A percentile compares a stretch with the other conserved stretches of the same genome.
These are phyloP conservation scores for Mortierella sp. DNA, from an alignment of 371 early-diverging fungal genomes.

Conservation along the genomic window DNA sequence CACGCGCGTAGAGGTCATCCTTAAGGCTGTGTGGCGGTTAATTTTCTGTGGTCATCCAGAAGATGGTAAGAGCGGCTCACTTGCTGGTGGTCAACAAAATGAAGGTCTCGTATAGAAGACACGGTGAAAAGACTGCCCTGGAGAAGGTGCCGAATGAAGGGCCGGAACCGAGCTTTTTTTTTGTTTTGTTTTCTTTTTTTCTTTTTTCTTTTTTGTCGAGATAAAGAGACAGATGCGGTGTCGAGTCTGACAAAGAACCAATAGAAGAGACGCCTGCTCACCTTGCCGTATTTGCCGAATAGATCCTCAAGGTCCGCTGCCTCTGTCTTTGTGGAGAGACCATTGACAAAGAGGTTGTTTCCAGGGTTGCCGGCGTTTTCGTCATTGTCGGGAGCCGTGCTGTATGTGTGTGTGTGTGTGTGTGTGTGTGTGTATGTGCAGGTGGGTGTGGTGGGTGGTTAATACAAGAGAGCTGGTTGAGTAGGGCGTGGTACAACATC, in stretches of 20 bases:
- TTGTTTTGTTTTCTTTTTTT: not conserved
- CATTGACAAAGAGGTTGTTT: conserved; percentile 83
- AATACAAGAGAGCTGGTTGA: conserved; percentile 7
- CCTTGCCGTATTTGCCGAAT: conserved; percentile 83
- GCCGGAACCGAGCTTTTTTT: too few relatives aligned
- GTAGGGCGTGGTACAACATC: conserved; percentile 3
- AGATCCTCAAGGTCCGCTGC: conserved; percentile 75
- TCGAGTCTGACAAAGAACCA: not conserved
- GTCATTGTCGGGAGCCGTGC: conserved; percentile 28
- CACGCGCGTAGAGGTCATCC: too few relatives aligned
- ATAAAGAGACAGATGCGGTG: not conserved
- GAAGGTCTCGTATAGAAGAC: too few relatives aligned
- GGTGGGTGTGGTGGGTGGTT: too few relatives aligned
- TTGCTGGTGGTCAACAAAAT: too few relatives aligned
- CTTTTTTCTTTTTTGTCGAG: not conserved
- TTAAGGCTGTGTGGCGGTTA: too few relatives aligned
- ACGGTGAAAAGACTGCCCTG: not conserved
- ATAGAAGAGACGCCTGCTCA: conserved; percentile 17
- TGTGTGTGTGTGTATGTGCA: too few relatives aligned
- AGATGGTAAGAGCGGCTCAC: too few relatives aligned
- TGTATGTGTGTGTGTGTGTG: conserved; percentile 11
- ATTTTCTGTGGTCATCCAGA: too few relatives aligned
- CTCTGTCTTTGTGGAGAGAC: conserved; percentile 67
- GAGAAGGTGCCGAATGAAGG: too few relatives aligned
- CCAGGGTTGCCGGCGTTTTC: conserved; percentile 73